phyloP scores from a whole-genome alignment of 495 filamentous ascomycete species.

The Massariosphaeria phaeospora region DNA sequence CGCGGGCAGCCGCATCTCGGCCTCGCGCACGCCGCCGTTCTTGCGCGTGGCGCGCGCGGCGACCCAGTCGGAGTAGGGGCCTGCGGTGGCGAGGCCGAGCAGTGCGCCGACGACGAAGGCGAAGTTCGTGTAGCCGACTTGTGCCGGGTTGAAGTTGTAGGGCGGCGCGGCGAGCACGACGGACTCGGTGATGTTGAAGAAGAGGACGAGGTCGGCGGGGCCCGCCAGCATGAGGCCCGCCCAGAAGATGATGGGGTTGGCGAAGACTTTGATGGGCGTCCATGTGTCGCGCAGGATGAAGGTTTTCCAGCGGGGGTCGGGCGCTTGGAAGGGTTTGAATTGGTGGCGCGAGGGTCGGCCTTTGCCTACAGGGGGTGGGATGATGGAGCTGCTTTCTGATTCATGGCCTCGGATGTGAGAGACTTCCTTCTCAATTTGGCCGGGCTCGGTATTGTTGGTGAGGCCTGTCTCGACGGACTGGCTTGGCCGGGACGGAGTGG shows the following conservation, averaged over 20 bases:
- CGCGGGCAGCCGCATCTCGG: conserved; percentile 57
- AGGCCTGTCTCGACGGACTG: not conserved
- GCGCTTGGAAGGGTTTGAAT: conserved; percentile 48
- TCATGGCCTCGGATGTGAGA: not conserved
- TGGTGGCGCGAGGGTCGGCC: conserved; percentile 52
- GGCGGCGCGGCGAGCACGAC: conserved; percentile 55
- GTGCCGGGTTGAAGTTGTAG: conserved; percentile 48
- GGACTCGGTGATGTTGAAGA: conserved; percentile 58
- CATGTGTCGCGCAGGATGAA: conserved; percentile 43
- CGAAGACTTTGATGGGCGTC: conserved; percentile 51
- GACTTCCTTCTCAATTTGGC: conserved; percentile 2
- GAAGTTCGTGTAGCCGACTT: conserved; percentile 44
- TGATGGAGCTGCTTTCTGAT: conserved; percentile 4
- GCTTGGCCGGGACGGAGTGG: too few species aligned
- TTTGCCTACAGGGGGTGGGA: conserved; percentile 38
- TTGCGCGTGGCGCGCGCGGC: conserved; percentile 52
- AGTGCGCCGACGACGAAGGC: conserved; percentile 50
- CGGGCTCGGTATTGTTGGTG: not conserved
- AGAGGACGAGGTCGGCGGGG: conserved; percentile 55
- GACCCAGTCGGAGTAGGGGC: conserved; percentile 54
- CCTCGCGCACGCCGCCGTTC: conserved; percentile 55
- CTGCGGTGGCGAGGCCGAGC: conserved; percentile 49
- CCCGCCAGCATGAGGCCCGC: conserved; percentile 55
- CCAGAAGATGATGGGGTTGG: conserved; percentile 58
- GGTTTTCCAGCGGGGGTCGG: conserved; percentile 39